Percentiles rank a stretch among this genome's conserved stretches.
Evolutionary conservation across 805 yeast species (phyloP).

Genomic region (Lipomyces sp.): DNA sequence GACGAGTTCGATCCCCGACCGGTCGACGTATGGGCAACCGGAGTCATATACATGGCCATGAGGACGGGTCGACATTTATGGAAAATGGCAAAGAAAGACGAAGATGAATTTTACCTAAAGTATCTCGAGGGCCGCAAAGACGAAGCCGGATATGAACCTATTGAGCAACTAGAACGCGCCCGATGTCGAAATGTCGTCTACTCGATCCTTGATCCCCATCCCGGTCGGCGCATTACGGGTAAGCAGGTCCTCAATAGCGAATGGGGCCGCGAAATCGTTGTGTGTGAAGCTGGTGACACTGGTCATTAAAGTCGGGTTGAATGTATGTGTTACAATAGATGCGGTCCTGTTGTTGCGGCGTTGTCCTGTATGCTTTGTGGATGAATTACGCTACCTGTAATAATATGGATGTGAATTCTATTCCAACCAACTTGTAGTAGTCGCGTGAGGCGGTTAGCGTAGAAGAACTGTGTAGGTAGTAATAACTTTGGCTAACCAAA

Average conservation of each 20-base stretch:
- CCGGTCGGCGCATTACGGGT: constrained; percentile 84
- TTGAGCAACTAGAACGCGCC: constrained; percentile 81
- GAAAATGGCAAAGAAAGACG: constrained; percentile 74
- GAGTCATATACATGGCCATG: constrained; percentile 77
- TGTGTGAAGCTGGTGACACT: constrained; percentile 70
- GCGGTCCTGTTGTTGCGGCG: neutral
- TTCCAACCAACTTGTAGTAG: no score
- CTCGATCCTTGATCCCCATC: constrained; percentile 90
- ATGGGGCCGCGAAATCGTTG: constrained; percentile 89
- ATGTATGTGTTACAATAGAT: neutral
- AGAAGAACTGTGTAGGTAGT: no score
- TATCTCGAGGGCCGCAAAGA: constrained; percentile 80
- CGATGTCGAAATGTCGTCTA: constrained; percentile 92
- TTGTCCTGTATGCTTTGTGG: no score
- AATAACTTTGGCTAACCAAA: no score
- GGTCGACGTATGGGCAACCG: constrained; percentile 90
- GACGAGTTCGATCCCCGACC: constrained; percentile 72
- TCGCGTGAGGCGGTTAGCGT: no score
- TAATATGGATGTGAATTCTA: neutral
- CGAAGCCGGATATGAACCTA: constrained; percentile 88
- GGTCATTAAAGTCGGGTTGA: neutral
- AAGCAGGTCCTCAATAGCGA: constrained; percentile 87
- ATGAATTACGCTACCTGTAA: neutral
- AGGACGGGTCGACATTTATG: constrained; percentile 92
- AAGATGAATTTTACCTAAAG: constrained; percentile 78